A percentile compares a stretch with the other conserved stretches of the same genome.
Evolutionary conservation across 208 protist species (phyloP).

Genomic region (Polymyxa betae): DNA sequence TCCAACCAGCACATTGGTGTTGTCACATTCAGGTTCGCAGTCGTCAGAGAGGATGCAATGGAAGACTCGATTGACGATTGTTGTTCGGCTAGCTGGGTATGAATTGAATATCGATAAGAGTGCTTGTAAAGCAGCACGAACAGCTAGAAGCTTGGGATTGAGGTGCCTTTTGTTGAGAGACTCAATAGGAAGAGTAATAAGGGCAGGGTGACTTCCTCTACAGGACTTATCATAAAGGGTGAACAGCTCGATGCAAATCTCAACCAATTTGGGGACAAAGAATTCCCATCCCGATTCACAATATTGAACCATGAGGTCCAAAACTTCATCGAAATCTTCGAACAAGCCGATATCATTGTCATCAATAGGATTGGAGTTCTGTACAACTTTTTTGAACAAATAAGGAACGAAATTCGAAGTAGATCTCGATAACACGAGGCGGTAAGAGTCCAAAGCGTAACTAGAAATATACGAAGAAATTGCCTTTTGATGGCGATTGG

Average conservation of each 20-base stretch:
- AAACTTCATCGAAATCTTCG: not conserved
- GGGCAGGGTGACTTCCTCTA: not conserved
- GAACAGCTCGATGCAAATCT: not conserved
- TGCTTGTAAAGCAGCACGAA: not conserved
- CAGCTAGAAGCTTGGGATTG: not conserved
- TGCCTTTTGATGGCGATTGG: not conserved
- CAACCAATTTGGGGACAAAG: not conserved
- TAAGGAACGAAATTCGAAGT: not conserved
- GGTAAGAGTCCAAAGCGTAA: not conserved
- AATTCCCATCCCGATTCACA: not conserved
- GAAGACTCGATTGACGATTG: not conserved
- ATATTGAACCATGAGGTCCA: not conserved
- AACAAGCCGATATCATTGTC: not conserved
- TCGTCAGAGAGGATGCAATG: not conserved
- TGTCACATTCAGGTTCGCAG: not conserved
- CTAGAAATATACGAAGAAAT: not conserved
- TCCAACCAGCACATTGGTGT: not conserved
- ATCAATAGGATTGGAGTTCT: not conserved
- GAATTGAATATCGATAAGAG: not conserved
- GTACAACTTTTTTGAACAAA: too few species aligned
- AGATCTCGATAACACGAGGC: not conserved
- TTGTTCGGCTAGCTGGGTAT: not conserved
- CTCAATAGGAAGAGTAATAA: not conserved
- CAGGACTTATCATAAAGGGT: not conserved
- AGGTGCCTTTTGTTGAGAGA: not conserved